phyloP scores from a whole-genome alignment of 2,329 filamentous ascomycete species.

The Fusarium mexicanum region DNA sequence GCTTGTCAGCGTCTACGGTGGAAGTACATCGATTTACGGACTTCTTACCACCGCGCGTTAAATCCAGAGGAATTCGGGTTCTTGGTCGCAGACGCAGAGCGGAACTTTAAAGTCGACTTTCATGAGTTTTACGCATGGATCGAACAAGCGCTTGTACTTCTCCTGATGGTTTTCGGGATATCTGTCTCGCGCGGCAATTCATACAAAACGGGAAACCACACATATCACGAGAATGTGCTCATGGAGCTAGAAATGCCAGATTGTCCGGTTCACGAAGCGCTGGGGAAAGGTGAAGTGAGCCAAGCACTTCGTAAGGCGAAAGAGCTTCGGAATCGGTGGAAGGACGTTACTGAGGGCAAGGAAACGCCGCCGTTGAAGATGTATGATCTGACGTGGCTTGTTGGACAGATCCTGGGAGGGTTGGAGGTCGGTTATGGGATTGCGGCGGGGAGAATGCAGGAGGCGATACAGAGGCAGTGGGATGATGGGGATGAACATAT shows the following conservation, averaged over 20 bases:
- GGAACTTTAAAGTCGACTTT: constrained; percentile 82
- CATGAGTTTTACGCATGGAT: constrained; percentile 80
- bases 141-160: constrained; percentile 74
- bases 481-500: constrained; percentile 15
- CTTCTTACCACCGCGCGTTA: constrained; percentile 63
- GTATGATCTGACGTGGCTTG: constrained; percentile 70
- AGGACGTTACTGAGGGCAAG: constrained; percentile 66
- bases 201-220: constrained; percentile 51
- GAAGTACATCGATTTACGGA: constrained; percentile 70
- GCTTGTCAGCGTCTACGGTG: constrained; percentile 69
- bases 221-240: constrained; percentile 77
- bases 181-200: constrained; percentile 51
- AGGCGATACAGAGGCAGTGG: constrained; percentile 52
- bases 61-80: constrained; percentile 50
- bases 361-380: constrained; percentile 59
- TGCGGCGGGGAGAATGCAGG: constrained; percentile 57
- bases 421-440: constrained; percentile 67
- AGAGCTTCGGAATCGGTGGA: constrained; percentile 77
- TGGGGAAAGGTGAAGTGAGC: constrained; percentile 66
- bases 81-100: constrained; percentile 60
- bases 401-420: constrained; percentile 65
- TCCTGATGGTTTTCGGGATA: constrained; percentile 72
- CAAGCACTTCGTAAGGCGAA: constrained; percentile 72
- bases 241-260: constrained; percentile 64
- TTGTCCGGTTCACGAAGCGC: constrained; percentile 64